Conservation (phyloP, 2,329 filamentous ascomycete genomes). For the Penicillium sp. region DNA sequence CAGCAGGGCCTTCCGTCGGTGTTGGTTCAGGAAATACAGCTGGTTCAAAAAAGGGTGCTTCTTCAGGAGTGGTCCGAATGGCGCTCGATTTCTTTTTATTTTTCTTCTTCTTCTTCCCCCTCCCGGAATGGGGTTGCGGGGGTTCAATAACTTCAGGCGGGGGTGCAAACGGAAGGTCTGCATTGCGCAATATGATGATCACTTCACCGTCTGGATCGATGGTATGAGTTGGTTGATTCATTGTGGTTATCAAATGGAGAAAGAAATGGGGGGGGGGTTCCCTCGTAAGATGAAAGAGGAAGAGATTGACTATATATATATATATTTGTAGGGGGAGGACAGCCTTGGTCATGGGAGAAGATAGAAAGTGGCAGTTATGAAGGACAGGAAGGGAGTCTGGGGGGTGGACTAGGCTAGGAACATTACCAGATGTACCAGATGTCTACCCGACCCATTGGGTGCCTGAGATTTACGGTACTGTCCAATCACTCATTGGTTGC, state of each 20-base stretch:
- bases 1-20: background rate
- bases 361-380: background rate
- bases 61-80: background rate
- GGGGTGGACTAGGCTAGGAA: background rate
- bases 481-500: background rate
- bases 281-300: background rate
- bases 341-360: background rate
- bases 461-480: background rate
- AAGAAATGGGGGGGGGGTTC: background rate
- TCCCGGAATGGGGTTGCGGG: background rate
- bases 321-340: background rate
- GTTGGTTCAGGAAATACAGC: too few relatives aligned
- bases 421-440: too few relatives aligned
- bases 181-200: conserved; percentile 10
- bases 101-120: rapidly evolving
- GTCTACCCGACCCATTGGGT: background rate
- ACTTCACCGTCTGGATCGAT: conserved; percentile 15
- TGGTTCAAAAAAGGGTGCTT: background rate
- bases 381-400: background rate
- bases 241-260: background rate
- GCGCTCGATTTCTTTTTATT: background rate
- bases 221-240: conserved; percentile 8
- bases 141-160: background rate
- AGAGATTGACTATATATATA: background rate
- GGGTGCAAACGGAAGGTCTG: background rate